These are phyloP conservation scores for Botrytis porri DNA, from an alignment of 2,329 filamentous ascomycete genomes.

Conservation along the genomic window DNA sequence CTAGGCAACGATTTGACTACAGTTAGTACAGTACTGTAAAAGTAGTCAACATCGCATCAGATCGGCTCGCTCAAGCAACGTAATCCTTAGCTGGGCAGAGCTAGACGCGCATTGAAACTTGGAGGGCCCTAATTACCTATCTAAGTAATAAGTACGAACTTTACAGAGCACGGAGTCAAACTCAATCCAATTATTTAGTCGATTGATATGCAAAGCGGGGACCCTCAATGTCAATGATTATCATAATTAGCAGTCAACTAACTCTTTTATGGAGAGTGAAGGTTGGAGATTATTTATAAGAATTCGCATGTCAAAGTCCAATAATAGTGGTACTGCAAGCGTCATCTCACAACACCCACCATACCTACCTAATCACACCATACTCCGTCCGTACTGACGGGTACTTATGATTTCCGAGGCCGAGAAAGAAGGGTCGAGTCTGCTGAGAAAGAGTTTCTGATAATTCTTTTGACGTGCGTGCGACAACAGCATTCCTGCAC, in stretches of 20 bases:
- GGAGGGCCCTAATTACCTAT: background rate
- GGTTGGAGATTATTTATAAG: background rate
- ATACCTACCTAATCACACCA: background rate
- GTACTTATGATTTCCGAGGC: background rate
- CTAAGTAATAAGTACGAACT: background rate
- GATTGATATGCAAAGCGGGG: conserved; percentile 1
- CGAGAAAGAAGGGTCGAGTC: background rate
- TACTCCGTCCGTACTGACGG: background rate
- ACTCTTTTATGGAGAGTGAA: background rate
- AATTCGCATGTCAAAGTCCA: background rate
- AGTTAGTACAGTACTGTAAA: background rate
- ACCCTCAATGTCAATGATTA: background rate
- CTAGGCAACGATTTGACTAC: background rate
- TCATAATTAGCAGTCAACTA: background rate
- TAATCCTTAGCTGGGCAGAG: background rate
- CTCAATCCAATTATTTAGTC: background rate
- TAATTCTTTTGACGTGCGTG: conserved; percentile 9
- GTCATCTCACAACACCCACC: background rate
- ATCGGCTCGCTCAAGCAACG: conserved; percentile 12
- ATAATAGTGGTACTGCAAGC: background rate
- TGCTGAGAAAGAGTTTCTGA: background rate
- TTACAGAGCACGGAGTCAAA: background rate
- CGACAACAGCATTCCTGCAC: conserved; percentile 16
- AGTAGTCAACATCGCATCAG: background rate
- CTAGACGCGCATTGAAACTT: background rate